phyloP scores from a whole-genome alignment of 768 basidiomycete genomes.

The Mycena galericulata region DNA sequence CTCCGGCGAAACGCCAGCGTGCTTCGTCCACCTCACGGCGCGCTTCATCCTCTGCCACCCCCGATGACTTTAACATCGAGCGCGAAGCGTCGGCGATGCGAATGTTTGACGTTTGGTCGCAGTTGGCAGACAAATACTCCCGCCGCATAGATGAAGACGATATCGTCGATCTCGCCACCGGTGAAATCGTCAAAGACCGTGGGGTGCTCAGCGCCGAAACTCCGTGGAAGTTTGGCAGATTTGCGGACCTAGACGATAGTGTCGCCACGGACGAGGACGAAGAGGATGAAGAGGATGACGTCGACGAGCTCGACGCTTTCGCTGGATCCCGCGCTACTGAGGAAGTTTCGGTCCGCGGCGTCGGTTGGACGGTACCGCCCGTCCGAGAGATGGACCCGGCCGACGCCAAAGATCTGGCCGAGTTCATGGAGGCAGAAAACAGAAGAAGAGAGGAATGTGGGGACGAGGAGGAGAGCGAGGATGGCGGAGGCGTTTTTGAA shows the following conservation, averaged over 20 bases:
- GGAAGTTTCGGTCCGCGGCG: conserved; percentile 40
- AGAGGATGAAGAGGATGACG: conserved; percentile 60
- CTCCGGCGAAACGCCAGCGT: conserved; percentile 63
- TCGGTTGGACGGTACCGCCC: conserved; percentile 53
- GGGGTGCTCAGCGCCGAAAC: conserved; percentile 66
- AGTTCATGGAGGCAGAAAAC: conserved; percentile 76
- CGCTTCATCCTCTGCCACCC: conserved; percentile 53
- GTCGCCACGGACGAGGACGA: conserved; percentile 50
- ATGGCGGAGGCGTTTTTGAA: conserved; percentile 1
- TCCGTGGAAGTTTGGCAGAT: conserved; percentile 63
- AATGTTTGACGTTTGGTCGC: conserved; percentile 72
- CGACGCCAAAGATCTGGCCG: conserved; percentile 72
- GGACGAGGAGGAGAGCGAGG: conserved; percentile 49
- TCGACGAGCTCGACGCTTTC: conserved; percentile 71
- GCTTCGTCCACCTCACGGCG: conserved; percentile 58
- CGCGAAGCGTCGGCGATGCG: conserved; percentile 68
- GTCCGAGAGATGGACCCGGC: conserved; percentile 56
- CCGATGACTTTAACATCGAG: conserved; percentile 62
- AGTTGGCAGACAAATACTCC: conserved; percentile 76
- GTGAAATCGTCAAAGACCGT: conserved; percentile 74
- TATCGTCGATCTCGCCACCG: conserved; percentile 75
- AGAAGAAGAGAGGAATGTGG: conserved; percentile 62
- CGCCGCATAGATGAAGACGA: conserved; percentile 82
- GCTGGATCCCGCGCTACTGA: conserved; percentile 41
- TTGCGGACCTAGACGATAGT: conserved; percentile 52